Conservation (phyloP, 345 rosid species). For the Brassica carinata region DNA sequence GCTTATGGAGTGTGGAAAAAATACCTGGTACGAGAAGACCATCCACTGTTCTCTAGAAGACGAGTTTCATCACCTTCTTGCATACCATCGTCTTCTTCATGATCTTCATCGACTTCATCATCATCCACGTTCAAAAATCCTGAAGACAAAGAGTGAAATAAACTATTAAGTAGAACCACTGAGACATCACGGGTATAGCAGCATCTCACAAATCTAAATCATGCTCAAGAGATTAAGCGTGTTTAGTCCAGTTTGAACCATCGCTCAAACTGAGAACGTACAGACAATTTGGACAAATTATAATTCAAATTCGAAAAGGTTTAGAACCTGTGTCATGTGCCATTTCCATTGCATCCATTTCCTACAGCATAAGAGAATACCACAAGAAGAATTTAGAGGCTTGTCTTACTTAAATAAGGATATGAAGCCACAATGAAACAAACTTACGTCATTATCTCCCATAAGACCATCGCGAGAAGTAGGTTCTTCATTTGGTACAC, state of each 20-base stretch:
- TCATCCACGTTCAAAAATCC: slow-evolving; percentile 91
- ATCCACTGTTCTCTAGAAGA: slow-evolving; percentile 86
- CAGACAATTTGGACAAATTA: slow-evolving; percentile 3
- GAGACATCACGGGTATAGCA: slow-evolving; percentile 22
- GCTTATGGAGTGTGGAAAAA: neutral
- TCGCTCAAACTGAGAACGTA: slow-evolving; percentile 11
- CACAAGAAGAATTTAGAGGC: slow-evolving; percentile 14
- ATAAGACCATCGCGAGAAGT: slow-evolving; percentile 33
- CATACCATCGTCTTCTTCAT: slow-evolving; percentile 52
- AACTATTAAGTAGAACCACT: slow-evolving; percentile 13
- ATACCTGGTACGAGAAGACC: slow-evolving; percentile 99
- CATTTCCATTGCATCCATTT: slow-evolving; percentile 48
- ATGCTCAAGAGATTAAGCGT: slow-evolving; percentile 7
- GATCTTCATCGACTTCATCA: slow-evolving; percentile 79
- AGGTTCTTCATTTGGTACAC: slow-evolving; percentile 41
- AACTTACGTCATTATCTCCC: slow-evolving; percentile 56
- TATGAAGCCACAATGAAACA: slow-evolving; percentile 34
- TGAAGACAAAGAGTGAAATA: slow-evolving; percentile 36
- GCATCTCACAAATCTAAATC: slow-evolving; percentile 23
- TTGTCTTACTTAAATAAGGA: slow-evolving; percentile 22
- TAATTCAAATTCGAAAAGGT: slow-evolving; percentile 17
- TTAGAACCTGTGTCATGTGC: slow-evolving; percentile 86
- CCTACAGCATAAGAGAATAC: slow-evolving; percentile 55
- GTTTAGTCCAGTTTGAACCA: slow-evolving; percentile 18
- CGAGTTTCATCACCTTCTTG: slow-evolving; percentile 54